Evolutionary conservation across 768 basidiomycete species (phyloP), one percentile per base, ranked within the genome.

Genomic region (Leccinellum luteum): DNA sequence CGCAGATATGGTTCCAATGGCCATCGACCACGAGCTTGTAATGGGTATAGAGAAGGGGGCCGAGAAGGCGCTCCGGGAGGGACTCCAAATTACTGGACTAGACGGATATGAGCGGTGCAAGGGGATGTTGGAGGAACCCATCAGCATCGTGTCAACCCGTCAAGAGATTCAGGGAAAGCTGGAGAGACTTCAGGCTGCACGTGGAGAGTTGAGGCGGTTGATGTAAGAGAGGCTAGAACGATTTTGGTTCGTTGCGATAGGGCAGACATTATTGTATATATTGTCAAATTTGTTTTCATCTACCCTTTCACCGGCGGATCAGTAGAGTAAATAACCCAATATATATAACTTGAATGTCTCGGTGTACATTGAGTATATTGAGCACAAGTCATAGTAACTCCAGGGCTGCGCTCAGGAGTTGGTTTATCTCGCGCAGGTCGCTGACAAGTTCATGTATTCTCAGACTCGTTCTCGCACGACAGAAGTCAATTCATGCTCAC

Each of bases 111-210:
- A 69, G 1, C 80, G 79, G 19, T 87, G 84, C 64, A 68, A 70
- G 58, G 76, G 81, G 34, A 75, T 83, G 49, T 71, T 86, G 2
- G 78, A 79, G 60, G 85, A 89, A 64, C 77, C 71, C 15, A 72
- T 75, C 0, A 67, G 74, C 14, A 60, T 85, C 19, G 73, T 79
- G 0, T 74, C 74, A 3, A 70, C 66, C 23, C 73, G 87, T 12
- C 75, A 75, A 25, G 84, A 84, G 47, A 62, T 85, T 41, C 51
- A 62, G 58, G 81, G 81, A 66, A 84, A 80, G 65, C 62, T 79
- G 60, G 79, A 83, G 57, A 73, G 85, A 48, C 64, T 87, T 32
- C 65, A 73, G 28, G 74, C 66, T 12, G 85, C 83, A 0, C 75
- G 75, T 51, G 65, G 62, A 15, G 78, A 86, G 64, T 48, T 75